Conservation (phyloP, 345 rosid genomes). For the Eucalyptus polybractea region DNA sequence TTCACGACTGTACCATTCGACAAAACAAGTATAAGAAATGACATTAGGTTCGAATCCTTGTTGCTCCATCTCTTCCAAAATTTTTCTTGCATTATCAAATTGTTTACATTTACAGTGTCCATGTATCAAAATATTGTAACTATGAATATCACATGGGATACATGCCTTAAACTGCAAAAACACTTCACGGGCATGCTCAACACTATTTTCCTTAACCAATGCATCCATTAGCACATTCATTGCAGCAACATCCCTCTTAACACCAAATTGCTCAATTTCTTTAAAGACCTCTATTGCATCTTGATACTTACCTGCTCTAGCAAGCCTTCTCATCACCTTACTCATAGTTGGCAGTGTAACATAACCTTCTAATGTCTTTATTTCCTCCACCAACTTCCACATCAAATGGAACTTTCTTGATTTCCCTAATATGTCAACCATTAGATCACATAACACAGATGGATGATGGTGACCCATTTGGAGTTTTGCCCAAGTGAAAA, state of each 20-base stretch:
- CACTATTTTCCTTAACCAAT: constrained; percentile 54
- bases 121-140: constrained; percentile 57
- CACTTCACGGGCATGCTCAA: constrained; percentile 48
- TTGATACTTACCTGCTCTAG: constrained; percentile 31
- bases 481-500: constrained; percentile 74
- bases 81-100: constrained; percentile 36
- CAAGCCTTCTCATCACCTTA: constrained; percentile 64
- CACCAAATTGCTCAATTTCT: constrained; percentile 42
- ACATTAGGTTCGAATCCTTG: constrained; percentile 37
- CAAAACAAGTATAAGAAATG: constrained; percentile 56
- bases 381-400: constrained; percentile 56
- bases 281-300: constrained; percentile 55
- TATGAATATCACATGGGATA: constrained; percentile 10
- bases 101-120: constrained; percentile 72
- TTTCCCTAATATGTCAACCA: constrained; percentile 69
- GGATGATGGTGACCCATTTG: constrained; percentile 54
- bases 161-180: constrained; percentile 28
- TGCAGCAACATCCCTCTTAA: constrained; percentile 25
- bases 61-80: constrained; percentile 47
- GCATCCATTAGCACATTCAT: constrained; percentile 66
- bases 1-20: constrained; percentile 49
- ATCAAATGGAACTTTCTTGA: constrained; percentile 36
- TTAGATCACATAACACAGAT: constrained; percentile 23
- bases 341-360: constrained; percentile 48
- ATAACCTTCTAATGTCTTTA: constrained; percentile 24